Conservation (phyloP, 257 asterid genomes). For the Jacaranda mimosifolia region DNA sequence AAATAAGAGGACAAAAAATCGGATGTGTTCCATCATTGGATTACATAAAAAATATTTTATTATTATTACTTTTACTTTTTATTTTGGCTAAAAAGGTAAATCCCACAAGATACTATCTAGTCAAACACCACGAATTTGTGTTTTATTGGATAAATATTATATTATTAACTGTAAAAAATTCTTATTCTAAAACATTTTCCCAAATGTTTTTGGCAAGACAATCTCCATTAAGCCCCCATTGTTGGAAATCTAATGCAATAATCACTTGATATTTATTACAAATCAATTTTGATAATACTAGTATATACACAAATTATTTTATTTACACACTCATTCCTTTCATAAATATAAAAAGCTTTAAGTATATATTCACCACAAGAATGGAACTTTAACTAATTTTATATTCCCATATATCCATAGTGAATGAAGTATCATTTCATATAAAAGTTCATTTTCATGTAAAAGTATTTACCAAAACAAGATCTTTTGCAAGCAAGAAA, state of each 20-base stretch:
- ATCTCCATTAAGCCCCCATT: background rate
- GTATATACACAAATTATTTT: too few species aligned
- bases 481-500: too few species aligned
- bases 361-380: too few species aligned
- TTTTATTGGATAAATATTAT: background rate
- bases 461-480: too few species aligned
- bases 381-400: too few species aligned
- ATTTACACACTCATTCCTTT: too few species aligned
- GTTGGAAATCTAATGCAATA: background rate
- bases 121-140: background rate
- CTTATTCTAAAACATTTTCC: background rate
- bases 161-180: background rate
- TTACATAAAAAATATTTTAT: background rate
- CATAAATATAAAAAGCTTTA: too few species aligned
- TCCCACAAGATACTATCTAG: background rate
- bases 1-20: conserved; percentile 41
- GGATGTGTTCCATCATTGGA: conserved; percentile 42
- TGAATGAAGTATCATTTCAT: too few species aligned
- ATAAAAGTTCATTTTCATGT: too few species aligned
- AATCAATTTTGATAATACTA: background rate
- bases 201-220: background rate
- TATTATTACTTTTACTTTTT: background rate
- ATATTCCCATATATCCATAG: too few species aligned
- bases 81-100: conserved; percentile 7
- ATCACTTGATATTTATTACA: background rate